These are phyloP conservation scores for Trichoderma parareesei DNA, from an alignment of 495 filamentous ascomycete genomes.

Conservation along the genomic window DNA sequence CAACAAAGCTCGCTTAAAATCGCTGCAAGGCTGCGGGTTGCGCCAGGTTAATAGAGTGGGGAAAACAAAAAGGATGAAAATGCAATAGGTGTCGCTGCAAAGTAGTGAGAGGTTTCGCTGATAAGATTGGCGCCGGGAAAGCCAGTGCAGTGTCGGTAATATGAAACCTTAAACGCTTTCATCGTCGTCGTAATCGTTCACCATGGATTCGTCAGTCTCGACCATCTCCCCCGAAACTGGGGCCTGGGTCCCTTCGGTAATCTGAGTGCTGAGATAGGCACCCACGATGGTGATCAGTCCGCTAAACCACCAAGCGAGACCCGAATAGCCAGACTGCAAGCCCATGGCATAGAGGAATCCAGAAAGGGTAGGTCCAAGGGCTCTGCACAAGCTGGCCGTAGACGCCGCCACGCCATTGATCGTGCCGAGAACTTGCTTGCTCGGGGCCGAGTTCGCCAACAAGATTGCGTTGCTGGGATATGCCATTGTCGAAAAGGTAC, in stretches of 20 bases:
- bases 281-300: constrained; percentile 67
- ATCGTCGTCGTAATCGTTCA: constrained; percentile 11
- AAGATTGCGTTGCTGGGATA: constrained; percentile 84
- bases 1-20: neutral
- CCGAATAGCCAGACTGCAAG: constrained; percentile 68
- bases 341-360: constrained; percentile 78
- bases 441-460: constrained; percentile 74
- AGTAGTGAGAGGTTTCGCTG: neutral
- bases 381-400: constrained; percentile 76
- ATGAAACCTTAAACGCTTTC: constrained; percentile 2
- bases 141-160: neutral
- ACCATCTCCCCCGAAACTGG: neutral
- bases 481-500: constrained; percentile 73
- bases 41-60: neutral
- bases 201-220: neutral
- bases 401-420: constrained; percentile 93
- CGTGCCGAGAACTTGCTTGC: constrained; percentile 69
- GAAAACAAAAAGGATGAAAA: neutral
- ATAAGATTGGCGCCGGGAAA: neutral
- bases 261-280: constrained; percentile 44
- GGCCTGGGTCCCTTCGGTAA: constrained; percentile 26
- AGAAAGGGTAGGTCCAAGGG: constrained; percentile 81
- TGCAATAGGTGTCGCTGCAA: neutral
- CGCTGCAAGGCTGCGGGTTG: neutral
- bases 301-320: constrained; percentile 87